Percentiles rank a stretch among this genome's conserved stretches.
phyloP scores from a whole-genome alignment of 805 yeast species.

The Starmerella sp. region DNA sequence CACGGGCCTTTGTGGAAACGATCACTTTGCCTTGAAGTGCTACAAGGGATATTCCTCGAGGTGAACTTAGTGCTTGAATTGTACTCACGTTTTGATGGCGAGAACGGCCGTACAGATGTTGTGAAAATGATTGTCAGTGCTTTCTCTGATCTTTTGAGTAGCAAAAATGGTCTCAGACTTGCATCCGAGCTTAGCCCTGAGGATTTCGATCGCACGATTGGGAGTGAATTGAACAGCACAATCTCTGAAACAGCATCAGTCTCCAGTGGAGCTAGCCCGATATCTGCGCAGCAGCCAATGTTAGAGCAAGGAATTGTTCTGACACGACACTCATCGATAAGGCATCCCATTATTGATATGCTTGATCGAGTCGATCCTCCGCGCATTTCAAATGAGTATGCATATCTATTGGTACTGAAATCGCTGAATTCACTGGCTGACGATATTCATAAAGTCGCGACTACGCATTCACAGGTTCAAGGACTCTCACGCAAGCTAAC shows the following conservation, averaged over 20 bases:
- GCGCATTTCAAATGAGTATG: constrained; percentile 48
- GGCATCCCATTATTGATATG: constrained; percentile 41
- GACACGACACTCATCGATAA: background rate
- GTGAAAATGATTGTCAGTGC: constrained; percentile 6
- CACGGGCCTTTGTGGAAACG: constrained; percentile 65
- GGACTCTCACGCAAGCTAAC: constrained; percentile 10
- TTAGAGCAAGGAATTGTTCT: background rate
- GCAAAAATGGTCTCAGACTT: constrained; percentile 8
- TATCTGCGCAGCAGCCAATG: background rate
- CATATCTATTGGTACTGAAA: constrained; percentile 44
- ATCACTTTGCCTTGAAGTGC: constrained; percentile 61
- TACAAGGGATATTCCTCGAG: constrained; percentile 48
- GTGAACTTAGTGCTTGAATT: constrained; percentile 41
- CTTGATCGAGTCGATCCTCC: constrained; percentile 79
- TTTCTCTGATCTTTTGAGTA: constrained; percentile 14
- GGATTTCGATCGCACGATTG: background rate
- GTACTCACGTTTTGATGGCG: constrained; percentile 51
- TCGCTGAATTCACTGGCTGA: constrained; percentile 50
- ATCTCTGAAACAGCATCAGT: background rate
- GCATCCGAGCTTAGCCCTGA: constrained; percentile 11
- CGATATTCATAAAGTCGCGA: constrained; percentile 41
- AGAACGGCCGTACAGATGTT: constrained; percentile 28
- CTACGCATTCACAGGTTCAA: constrained; percentile 23
- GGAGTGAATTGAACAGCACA: background rate
- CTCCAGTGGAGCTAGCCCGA: background rate